phyloP scores from a whole-genome alignment of 2,329 filamentous ascomycete species.

The Epichloe coenophiala region DNA sequence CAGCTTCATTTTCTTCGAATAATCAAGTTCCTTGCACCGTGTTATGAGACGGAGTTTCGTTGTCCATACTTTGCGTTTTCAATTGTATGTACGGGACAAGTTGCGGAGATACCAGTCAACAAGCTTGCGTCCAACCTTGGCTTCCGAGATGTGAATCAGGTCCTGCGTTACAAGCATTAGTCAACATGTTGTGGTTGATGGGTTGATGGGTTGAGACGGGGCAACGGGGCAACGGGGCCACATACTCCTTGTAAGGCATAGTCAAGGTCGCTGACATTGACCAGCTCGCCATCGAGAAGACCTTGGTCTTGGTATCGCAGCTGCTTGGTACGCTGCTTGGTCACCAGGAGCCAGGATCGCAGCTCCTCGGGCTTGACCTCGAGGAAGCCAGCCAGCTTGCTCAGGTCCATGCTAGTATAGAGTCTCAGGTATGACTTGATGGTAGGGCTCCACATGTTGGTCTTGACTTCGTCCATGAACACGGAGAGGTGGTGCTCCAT shows the following conservation, averaged over 20 bases:
- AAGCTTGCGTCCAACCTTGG: constrained; percentile 91
- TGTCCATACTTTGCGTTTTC: constrained; percentile 1
- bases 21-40: neutral
- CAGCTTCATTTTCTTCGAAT: neutral
- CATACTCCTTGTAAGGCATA: constrained; percentile 89
- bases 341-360: constrained; percentile 84
- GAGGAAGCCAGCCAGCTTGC: constrained; percentile 94
- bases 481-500: constrained; percentile 93
- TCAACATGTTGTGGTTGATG: neutral
- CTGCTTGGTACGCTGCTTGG: constrained; percentile 97
- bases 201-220: too few relatives aligned
- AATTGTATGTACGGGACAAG: constrained; percentile 80
- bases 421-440: constrained; percentile 98
- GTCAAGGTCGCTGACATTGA: constrained; percentile 90
- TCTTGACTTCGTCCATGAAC: constrained; percentile 99
- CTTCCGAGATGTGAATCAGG: constrained; percentile 95
- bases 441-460: constrained; percentile 94
- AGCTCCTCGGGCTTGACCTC: constrained; percentile 95
- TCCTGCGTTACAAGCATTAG: constrained; percentile 41
- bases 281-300: constrained; percentile 79
- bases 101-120: constrained; percentile 99
- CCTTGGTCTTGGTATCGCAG: constrained; percentile 82
- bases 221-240: constrained; percentile 13
- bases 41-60: neutral
- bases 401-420: constrained; percentile 98